Conservation (phyloP, 2,329 filamentous ascomycete species). For the Fusarium udum region DNA sequence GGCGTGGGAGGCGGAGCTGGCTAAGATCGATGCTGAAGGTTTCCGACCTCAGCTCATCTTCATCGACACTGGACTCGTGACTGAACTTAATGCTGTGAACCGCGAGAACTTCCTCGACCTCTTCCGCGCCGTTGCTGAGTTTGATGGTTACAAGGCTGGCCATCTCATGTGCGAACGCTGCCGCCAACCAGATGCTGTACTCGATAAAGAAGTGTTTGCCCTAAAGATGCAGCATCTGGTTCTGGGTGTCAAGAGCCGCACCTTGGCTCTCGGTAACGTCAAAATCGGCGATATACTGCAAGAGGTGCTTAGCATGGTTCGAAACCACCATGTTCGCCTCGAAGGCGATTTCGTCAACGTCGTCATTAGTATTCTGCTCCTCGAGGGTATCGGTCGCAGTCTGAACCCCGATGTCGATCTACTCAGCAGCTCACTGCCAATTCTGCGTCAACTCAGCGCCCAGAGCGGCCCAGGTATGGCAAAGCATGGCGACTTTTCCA, state of each 20-base stretch:
- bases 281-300: conserved; percentile 96
- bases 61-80: conserved; percentile 96
- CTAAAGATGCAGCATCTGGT: conserved; percentile 98
- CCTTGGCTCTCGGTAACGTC: conserved; percentile 90
- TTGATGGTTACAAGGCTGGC: conserved; percentile 94
- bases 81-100: conserved; percentile 88
- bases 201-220: conserved; percentile 90
- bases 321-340: conserved; percentile 88
- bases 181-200: conserved; percentile 87
- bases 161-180: conserved; percentile 96
- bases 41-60: conserved; percentile 96
- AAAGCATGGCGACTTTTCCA: conserved; percentile 78
- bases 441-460: conserved; percentile 85
- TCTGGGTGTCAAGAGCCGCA: conserved; percentile 86
- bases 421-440: conserved; percentile 85
- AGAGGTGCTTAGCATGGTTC: conserved; percentile 90
- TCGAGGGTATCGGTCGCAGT: conserved; percentile 92
- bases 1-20: conserved; percentile 79
- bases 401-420: conserved; percentile 89
- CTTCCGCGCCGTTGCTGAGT: conserved; percentile 95
- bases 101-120: conserved; percentile 92
- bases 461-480: conserved; percentile 77
- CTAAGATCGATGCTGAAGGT: conserved; percentile 83
- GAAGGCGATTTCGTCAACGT: conserved; percentile 99
- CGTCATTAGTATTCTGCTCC: conserved; percentile 89